phyloP scores from a whole-genome alignment of 2,329 filamentous ascomycete species.

The Fusarium stilboides region DNA sequence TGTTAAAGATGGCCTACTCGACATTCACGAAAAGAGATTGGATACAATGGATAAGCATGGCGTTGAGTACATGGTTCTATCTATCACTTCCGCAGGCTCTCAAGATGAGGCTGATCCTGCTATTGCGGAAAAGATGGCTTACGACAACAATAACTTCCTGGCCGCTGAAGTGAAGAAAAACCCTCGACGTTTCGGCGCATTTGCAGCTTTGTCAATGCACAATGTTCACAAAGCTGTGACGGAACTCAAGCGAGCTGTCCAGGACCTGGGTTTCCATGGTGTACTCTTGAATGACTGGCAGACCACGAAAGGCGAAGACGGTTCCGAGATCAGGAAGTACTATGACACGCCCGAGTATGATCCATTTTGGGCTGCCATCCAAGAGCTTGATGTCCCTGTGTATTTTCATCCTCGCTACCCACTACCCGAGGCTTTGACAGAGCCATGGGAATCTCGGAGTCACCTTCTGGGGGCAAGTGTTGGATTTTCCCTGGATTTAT shows the following conservation, averaged over 20 bases:
- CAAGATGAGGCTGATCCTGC: constrained; percentile 9
- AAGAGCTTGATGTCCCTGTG: constrained; percentile 22
- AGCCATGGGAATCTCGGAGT: constrained; percentile 8
- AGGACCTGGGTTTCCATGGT: constrained; percentile 5
- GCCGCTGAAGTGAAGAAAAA: constrained; percentile 3
- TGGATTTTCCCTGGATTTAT: constrained; percentile 17
- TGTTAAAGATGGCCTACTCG: too few species aligned
- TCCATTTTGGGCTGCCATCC: constrained; percentile 14
- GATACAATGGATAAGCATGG: constrained; percentile 16
- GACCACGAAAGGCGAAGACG: not conserved
- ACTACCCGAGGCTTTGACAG: too few species aligned
- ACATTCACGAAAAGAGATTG: constrained; percentile 24
- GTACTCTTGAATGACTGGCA: constrained; percentile 33
- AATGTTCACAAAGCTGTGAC: constrained; percentile 1
- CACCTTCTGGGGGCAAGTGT: constrained; percentile 23
- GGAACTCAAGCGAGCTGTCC: constrained; percentile 15
- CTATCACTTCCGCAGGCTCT: constrained; percentile 20
- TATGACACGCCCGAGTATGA: constrained; percentile 19
- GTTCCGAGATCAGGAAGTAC: constrained; percentile 13
- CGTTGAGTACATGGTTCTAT: constrained; percentile 31
- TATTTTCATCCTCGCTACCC: constrained; percentile 34
- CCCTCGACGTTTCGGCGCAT: constrained; percentile 1
- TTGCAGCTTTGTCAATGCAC: constrained; percentile 29
- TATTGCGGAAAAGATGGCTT: constrained; percentile 2
- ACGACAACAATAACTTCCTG: constrained; percentile 14